Evolutionary conservation across 2,329 filamentous ascomycete genomes (phyloP).

Genomic region (Sporothrix pallida): DNA sequence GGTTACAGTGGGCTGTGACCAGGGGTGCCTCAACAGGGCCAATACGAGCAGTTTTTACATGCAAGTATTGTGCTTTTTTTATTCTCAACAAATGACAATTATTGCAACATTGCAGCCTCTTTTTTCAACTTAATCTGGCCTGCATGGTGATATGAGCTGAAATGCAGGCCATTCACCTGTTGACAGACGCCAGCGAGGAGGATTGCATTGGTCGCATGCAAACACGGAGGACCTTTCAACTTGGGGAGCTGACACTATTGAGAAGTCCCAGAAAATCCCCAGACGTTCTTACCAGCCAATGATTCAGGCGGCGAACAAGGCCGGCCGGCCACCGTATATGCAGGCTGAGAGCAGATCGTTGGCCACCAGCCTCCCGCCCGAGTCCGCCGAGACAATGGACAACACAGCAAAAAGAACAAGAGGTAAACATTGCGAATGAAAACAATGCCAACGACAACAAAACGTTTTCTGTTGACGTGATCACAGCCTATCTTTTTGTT

Average conservation of each 20-base stretch:
- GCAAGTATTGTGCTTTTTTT: not conserved
- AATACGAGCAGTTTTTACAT: slow-evolving; percentile 6
- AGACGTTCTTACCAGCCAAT: slow-evolving; percentile 16
- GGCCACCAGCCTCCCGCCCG: slow-evolving; percentile 10
- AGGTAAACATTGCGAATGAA: slow-evolving; percentile 3
- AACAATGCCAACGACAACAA: not conserved
- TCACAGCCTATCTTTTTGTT: not conserved
- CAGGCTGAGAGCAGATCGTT: not conserved
- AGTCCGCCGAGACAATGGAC: slow-evolving; percentile 4
- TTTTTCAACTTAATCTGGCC: not conserved
- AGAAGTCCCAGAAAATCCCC: not conserved
- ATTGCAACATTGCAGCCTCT: not conserved
- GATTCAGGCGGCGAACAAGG: not conserved
- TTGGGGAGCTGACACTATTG: not conserved
- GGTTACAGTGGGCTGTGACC: not conserved
- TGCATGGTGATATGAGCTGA: slow-evolving; percentile 19
- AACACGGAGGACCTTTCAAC: not conserved
- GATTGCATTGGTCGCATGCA: not conserved
- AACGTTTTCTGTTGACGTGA: slow-evolving; percentile 5
- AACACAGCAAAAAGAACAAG: not conserved
- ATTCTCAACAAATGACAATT: not conserved
- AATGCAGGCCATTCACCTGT: slow-evolving; percentile 1
- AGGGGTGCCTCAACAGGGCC: not conserved
- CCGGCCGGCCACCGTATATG: slow-evolving; percentile 4
- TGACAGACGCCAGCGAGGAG: too few relatives aligned